Percentiles rank a stretch among this genome's conserved stretches.
These are phyloP conservation scores for Malus hybrid DNA, from an alignment of 331 rosid genomes.

Conservation along the genomic window DNA sequence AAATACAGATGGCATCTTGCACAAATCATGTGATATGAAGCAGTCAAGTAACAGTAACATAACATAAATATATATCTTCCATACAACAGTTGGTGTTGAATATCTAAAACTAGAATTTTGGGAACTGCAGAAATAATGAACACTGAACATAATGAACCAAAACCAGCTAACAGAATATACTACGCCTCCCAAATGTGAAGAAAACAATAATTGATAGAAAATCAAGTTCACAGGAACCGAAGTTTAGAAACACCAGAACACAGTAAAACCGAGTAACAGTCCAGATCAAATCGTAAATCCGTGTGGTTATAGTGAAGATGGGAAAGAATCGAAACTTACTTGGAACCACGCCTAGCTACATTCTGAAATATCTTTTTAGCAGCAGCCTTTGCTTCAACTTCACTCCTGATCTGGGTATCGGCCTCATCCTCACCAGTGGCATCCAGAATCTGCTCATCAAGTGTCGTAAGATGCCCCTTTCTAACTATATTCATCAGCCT, in stretches of 20 bases:
- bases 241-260: not conserved
- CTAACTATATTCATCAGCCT: conserved; percentile 78
- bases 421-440: conserved; percentile 41
- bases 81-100: not conserved
- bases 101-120: not conserved
- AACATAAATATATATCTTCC: not conserved
- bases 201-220: not conserved
- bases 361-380: conserved; percentile 86
- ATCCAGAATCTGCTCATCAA: conserved; percentile 64
- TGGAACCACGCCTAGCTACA: conserved; percentile 69
- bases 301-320: not conserved
- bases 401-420: conserved; percentile 59
- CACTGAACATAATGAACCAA: not conserved
- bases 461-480: conserved; percentile 67
- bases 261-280: not conserved
- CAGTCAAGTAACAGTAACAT: not conserved
- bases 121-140: too few relatives aligned
- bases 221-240: not conserved
- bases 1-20: not conserved
- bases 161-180: not conserved
- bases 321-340: conserved; percentile 34
- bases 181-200: not conserved
- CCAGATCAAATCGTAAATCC: not conserved
- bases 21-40: not conserved
- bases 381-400: conserved; percentile 78